phyloP scores from a whole-genome alignment of 2,329 filamentous ascomycete species.

The Colletotrichum euphorbiae region DNA sequence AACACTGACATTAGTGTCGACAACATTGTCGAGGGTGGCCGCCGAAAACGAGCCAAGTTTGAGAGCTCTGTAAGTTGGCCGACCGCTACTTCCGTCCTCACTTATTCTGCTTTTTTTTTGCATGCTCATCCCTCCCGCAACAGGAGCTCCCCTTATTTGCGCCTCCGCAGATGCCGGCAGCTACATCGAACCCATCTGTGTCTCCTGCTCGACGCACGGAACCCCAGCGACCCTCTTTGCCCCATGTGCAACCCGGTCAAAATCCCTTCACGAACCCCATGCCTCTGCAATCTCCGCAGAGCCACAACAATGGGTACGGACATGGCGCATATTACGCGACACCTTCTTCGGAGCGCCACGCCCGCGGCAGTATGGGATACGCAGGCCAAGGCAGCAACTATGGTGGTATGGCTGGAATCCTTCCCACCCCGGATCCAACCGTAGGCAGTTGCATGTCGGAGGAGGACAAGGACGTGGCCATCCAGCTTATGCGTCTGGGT shows the following conservation, averaged over 20 bases:
- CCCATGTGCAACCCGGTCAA: constrained; percentile 80
- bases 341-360: constrained; percentile 71
- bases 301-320: constrained; percentile 69
- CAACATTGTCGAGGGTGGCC: constrained; percentile 97
- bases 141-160: constrained; percentile 97
- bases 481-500: constrained; percentile 95
- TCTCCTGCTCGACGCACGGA: constrained; percentile 88
- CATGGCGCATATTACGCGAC: constrained; percentile 72
- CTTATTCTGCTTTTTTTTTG: constrained; percentile 5
- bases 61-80: constrained; percentile 89
- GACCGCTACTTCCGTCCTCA: constrained; percentile 6
- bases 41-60: constrained; percentile 93
- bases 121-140: constrained; percentile 47
- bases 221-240: constrained; percentile 77
- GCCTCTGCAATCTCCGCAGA: constrained; percentile 86
- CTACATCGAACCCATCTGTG: constrained; percentile 96
- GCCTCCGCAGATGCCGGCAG: constrained; percentile 91
- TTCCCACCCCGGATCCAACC: constrained; percentile 97
- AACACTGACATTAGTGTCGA: constrained; percentile 98
- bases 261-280: constrained; percentile 84
- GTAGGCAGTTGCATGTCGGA: constrained; percentile 97
- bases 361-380: constrained; percentile 72
- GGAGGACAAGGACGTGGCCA: constrained; percentile 91
- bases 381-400: constrained; percentile 47
- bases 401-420: constrained; percentile 63